These are phyloP conservation scores for Colletotrichum sp. DNA, from an alignment of 2,329 filamentous ascomycete genomes.

Conservation along the genomic window DNA sequence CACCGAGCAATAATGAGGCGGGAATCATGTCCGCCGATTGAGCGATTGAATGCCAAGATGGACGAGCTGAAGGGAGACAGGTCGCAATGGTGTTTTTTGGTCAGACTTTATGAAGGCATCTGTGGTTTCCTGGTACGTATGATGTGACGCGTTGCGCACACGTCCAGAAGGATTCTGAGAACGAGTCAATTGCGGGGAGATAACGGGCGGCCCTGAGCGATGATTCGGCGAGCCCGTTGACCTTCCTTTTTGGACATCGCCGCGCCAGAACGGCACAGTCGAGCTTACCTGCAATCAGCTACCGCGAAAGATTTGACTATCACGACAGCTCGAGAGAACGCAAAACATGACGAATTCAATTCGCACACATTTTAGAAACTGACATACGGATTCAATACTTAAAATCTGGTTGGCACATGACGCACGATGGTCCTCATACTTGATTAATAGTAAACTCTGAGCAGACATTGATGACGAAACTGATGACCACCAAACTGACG, in stretches of 20 bases:
- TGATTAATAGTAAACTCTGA: background rate
- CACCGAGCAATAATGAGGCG: conserved; percentile 18
- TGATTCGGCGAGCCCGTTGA: background rate
- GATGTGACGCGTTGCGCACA: background rate
- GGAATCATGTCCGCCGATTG: background rate
- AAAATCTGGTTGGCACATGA: background rate
- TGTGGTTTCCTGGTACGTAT: background rate
- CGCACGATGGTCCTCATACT: background rate
- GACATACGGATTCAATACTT: background rate
- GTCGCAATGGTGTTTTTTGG: background rate
- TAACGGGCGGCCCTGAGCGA: background rate
- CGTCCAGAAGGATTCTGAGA: background rate
- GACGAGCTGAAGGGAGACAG: too few relatives aligned
- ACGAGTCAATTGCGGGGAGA: background rate
- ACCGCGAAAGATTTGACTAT: background rate
- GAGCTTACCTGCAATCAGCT: background rate
- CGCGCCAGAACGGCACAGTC: background rate
- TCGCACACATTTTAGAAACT: background rate
- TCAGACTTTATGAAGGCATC: background rate
- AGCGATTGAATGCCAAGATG: background rate
- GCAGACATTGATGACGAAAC: background rate
- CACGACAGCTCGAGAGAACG: background rate
- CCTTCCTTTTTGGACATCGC: conserved; percentile 7
- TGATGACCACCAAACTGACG: background rate
- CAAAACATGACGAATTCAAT: background rate